These are phyloP conservation scores for Penicillium palitans DNA, from an alignment of 2,329 filamentous ascomycete genomes.

Conservation along the genomic window DNA sequence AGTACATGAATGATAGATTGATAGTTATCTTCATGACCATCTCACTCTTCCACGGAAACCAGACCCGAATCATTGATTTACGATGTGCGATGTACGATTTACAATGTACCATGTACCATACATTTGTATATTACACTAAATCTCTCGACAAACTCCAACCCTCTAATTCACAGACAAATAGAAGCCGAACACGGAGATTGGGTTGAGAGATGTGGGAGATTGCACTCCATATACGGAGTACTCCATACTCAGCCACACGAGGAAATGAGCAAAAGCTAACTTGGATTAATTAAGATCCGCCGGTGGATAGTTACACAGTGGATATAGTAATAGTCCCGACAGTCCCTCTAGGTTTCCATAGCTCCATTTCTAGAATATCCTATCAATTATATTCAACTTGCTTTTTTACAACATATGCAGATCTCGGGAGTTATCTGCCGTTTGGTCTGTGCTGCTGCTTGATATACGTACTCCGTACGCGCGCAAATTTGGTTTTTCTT, in stretches of 20 bases:
- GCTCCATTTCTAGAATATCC: constrained; percentile 16
- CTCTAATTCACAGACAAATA: constrained; percentile 4
- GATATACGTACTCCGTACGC: neutral
- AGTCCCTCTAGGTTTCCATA: constrained; percentile 21
- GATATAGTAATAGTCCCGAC: constrained; percentile 19
- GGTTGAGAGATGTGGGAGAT: neutral
- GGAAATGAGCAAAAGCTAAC: constrained; percentile 11
- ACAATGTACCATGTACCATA: too few relatives aligned
- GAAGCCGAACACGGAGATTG: constrained; percentile 8
- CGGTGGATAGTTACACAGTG: constrained; percentile 19
- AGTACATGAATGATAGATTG: neutral
- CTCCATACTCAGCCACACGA: constrained; percentile 13
- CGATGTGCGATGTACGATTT: neutral
- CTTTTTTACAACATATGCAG: too few relatives aligned
- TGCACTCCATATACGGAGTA: neutral
- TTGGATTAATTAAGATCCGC: constrained; percentile 23
- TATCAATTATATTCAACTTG: neutral
- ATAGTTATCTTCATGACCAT: neutral
- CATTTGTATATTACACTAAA: neutral
- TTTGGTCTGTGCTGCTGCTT: constrained; percentile 5
- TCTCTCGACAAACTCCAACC: neutral
- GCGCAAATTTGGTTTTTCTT: neutral
- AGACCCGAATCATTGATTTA: neutral
- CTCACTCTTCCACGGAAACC: neutral
- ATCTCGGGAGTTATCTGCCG: neutral